A percentile compares a stretch with the other conserved stretches of the same genome.
phyloP scores from a whole-genome alignment of 331 rosid genomes.

The Quercus phellos region DNA sequence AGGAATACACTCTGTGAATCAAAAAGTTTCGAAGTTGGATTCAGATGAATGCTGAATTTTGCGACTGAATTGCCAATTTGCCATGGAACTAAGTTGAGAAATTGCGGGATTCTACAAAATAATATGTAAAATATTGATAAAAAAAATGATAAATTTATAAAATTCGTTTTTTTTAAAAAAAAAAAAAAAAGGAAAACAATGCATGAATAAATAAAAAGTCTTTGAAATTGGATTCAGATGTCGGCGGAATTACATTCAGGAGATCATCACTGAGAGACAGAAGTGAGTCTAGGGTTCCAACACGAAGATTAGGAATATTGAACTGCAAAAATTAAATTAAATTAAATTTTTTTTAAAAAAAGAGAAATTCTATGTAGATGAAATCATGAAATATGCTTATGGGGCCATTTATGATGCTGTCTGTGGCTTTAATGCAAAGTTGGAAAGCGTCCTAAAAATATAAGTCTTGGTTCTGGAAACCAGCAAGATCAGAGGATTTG shows the following conservation, averaged over 20 bases:
- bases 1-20: not conserved
- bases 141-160: not conserved
- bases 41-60: not conserved
- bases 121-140: not conserved
- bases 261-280: constrained; percentile 95
- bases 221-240: not conserved
- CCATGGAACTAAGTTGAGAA: too few species aligned
- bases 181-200: too few species aligned
- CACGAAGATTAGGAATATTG: constrained; percentile 76
- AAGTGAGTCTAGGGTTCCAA: constrained; percentile 90
- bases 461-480: too few species aligned
- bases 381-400: too few species aligned
- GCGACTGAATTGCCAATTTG: too few species aligned
- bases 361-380: too few species aligned
- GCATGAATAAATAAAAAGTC: not conserved
- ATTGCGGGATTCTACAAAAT: not conserved
- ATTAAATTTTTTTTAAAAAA: not conserved
- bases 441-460: too few species aligned
- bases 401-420: too few species aligned
- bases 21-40: not conserved
- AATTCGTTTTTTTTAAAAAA: not conserved
- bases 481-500: too few species aligned
- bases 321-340: constrained; percentile 34
- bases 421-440: too few species aligned
- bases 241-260: constrained; percentile 44